Evolutionary conservation across 805 yeast species (phyloP).

Genomic region (Lipomyces anomalus): DNA sequence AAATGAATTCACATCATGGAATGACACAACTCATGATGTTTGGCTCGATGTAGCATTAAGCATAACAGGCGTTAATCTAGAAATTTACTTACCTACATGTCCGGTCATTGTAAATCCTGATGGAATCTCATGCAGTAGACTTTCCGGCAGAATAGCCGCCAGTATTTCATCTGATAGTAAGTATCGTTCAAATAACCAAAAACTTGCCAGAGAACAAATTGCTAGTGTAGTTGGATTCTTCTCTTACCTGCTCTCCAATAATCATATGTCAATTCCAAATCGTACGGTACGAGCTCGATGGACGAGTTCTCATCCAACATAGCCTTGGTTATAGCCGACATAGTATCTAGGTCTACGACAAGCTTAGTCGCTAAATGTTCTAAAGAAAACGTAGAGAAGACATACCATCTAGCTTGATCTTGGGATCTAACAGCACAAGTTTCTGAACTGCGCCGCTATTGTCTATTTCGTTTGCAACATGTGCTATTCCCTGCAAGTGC

Average conservation of each 20-base stretch:
- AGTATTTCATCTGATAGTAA: slow-evolving; percentile 76
- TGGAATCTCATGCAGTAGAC: slow-evolving; percentile 66
- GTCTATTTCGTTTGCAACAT: slow-evolving; percentile 45
- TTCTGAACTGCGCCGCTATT: slow-evolving; percentile 34
- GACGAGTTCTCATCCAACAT: slow-evolving; percentile 47
- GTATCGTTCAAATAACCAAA: neutral
- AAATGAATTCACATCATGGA: too few relatives aligned
- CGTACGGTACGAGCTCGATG: slow-evolving; percentile 44
- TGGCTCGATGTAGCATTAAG: too few relatives aligned
- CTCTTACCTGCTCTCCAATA: slow-evolving; percentile 62
- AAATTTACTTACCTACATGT: slow-evolving; percentile 45
- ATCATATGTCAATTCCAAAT: slow-evolving; percentile 56
- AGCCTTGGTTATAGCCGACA: slow-evolving; percentile 42
- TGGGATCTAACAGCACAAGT: slow-evolving; percentile 16
- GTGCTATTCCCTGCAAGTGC: slow-evolving; percentile 63
- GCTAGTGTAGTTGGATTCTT: too few relatives aligned
- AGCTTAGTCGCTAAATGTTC: neutral
- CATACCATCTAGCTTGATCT: slow-evolving; percentile 5
- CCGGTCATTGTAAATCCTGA: slow-evolving; percentile 91
- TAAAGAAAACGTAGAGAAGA: neutral
- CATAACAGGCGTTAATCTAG: too few relatives aligned
- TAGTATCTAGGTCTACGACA: slow-evolving; percentile 6
- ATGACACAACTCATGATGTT: too few relatives aligned
- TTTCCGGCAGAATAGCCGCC: slow-evolving; percentile 67
- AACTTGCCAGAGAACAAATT: neutral